Base-by-base conservation (phyloP, 2,329 filamentous ascomycete species). In the Neoascochyta sp. region DNA sequence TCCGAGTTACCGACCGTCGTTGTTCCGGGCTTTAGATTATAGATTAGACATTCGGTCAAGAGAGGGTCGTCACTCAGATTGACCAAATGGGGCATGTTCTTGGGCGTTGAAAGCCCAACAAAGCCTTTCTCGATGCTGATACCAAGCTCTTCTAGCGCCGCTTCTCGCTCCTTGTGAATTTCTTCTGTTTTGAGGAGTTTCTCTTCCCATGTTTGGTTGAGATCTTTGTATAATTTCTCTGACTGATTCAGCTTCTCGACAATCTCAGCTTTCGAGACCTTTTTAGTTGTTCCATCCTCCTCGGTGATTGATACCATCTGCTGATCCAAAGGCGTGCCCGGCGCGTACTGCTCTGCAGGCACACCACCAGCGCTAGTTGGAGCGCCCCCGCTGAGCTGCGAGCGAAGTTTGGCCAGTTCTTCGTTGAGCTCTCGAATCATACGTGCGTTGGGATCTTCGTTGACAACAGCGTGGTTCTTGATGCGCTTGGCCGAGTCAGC, bases 81-180 rank as follows among this genome's bases (percentile, higher is more conserved):
- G 65, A 98, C 92, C 65, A 98, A 68, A 78, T 98, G 92, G 7
- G 92, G 92, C 86, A 96, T 98, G 67, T 95, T 95, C 69, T 98
- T 98, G 1, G 92, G 92, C 12, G 89, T 96, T 38, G 87, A 90
- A 39, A 98, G 70, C 9, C 92, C 92, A 39, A 98, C 82, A 55
- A 95, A 95, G 5, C 92, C 92, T 63, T 98, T 98, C 60, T 98
- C 92, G 46, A 98, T 98, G 63, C 89, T 96, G 65, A 98, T 96
- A 45, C 92, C 92, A 23, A 98, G 75, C 62, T 98, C 92, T 67
- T 98, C 92, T 24, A 98, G 70, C 7, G 92, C 92, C 26, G 88
- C 80, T 64, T 98, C 92, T 47, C 92, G 81, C 65, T 98, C 92
- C 60, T 95, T 95, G 70, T 98, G 92, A 32, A 98, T 96, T 49